A percentile compares a stretch with the other conserved stretches of the same genome.
These are phyloP conservation scores for Closterium sp. DNA, from an alignment of 139 green algal species.

Conservation along the genomic window DNA sequence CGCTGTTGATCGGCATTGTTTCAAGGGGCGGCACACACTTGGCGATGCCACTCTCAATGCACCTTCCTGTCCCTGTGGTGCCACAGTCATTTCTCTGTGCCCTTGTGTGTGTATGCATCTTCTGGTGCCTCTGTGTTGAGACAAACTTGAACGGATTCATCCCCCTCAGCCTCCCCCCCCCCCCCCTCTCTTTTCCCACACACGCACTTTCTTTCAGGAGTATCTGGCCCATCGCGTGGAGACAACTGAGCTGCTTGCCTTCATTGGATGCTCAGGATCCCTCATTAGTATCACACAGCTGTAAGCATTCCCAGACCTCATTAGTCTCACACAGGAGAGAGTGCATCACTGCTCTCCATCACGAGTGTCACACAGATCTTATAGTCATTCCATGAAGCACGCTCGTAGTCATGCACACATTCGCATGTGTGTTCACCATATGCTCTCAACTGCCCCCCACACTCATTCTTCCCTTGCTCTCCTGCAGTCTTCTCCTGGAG, in stretches of 20 bases:
- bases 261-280: slow-evolving; percentile 5
- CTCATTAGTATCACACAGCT: slow-evolving; percentile 10
- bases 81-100: too few relatives aligned
- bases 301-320: neutral
- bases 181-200: neutral
- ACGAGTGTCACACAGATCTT: neutral
- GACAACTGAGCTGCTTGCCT: slow-evolving; percentile 5
- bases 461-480: neutral
- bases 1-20: too few relatives aligned
- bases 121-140: too few relatives aligned
- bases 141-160: too few relatives aligned
- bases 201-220: neutral
- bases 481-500: neutral
- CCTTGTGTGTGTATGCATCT: too few relatives aligned
- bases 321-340: neutral
- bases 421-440: too few relatives aligned
- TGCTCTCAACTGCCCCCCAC: neutral
- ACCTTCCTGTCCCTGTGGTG: too few relatives aligned
- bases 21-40: too few relatives aligned
- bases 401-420: too few relatives aligned
- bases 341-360: neutral
- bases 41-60: too few relatives aligned
- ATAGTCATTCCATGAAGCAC: too few relatives aligned
- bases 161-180: too few relatives aligned
- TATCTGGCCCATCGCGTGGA: neutral